Base-by-base conservation (phyloP, 2,329 filamentous ascomycete species). In the Pyrenophora teres region DNA sequence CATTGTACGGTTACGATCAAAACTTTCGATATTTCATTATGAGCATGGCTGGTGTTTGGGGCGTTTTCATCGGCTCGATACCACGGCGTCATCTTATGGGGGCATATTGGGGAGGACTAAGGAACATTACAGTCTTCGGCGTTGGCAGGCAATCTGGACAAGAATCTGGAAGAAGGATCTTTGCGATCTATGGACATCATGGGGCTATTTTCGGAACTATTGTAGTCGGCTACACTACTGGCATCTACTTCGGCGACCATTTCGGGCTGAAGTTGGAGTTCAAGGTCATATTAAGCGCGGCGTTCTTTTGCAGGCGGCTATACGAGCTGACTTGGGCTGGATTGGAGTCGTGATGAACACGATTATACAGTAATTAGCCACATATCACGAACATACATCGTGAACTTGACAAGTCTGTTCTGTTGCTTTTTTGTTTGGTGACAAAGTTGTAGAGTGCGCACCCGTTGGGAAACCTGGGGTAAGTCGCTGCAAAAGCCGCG, bases 151-250 rank as follows among this genome's bases (percentile, higher is more conserved):
- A 4, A 19, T 49, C 33, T 18, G 41, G 23, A 9, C n/a, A 83
- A 67, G 6, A 31, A 42, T 13, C 32, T 49, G 30, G 83, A 35
- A 41, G 69, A 15, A 35, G 10, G 31, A 45, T 31, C 42, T 45
- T 13, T 33, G 9, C 13, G 3, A 31, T 40, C 21, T 21, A 40
- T 30, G 37, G 36, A 13, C n/a, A 39, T 49, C 25, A 35, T 4
- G 30, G 21, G 44, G 25, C 33, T 32, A 36, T 37, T 27, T 52
- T 43, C 39, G 36, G 35, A 21, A 44, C 46, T 25, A n/a, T 6
- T 32, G 3, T 13, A 27, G 47, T 41, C 36, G 25, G 32, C 18
- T 30, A 9, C n/a, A 48, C 25, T 54, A n/a, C 41, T 40, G 27
- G 49, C 54, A 55, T 55, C 46, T 55, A 50, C 51, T 60, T 57